Evolutionary conservation across 768 basidiomycete genomes (phyloP).

Genomic region (Phanerodontia chrysosporium): DNA sequence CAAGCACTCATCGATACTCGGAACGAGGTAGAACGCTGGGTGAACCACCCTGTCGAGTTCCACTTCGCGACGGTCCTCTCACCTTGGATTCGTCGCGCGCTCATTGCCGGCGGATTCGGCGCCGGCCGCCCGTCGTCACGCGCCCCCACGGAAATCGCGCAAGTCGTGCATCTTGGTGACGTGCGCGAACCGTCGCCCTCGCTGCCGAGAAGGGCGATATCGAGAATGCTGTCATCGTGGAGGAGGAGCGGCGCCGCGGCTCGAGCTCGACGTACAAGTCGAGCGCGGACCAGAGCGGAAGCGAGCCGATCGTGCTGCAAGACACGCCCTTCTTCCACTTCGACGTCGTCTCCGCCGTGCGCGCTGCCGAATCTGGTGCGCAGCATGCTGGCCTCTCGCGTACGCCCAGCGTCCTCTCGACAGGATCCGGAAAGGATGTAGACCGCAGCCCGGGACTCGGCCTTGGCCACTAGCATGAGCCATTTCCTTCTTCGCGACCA

Average conservation of each 20-base stretch:
- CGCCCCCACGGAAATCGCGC: slow-evolving; percentile 59
- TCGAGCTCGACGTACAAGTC: slow-evolving; percentile 3
- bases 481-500: no score
- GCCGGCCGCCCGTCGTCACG: slow-evolving; percentile 44
- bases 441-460: no score
- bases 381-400: neutral
- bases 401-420: neutral
- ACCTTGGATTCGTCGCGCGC: slow-evolving; percentile 89
- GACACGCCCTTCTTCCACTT: slow-evolving; percentile 88
- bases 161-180: slow-evolving; percentile 58
- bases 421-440: neutral
- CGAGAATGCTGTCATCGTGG: slow-evolving; percentile 1
- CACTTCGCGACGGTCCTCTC: slow-evolving; percentile 92
- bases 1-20: slow-evolving; percentile 91
- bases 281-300: neutral
- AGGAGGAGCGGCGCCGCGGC: slow-evolving; percentile 1
- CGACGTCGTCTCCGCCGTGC: slow-evolving; percentile 27
- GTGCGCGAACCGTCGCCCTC: slow-evolving; percentile 23
- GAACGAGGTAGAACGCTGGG: slow-evolving; percentile 84
- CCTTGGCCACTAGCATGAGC: no score
- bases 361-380: slow-evolving; percentile 17
- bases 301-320: slow-evolving; percentile 34
- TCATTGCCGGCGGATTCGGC: slow-evolving; percentile 90
- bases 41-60: slow-evolving; percentile 79
- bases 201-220: slow-evolving; percentile 9